A percentile compares a stretch with the other conserved stretches of the same genome.
phyloP scores from a whole-genome alignment of 768 basidiomycete species.

The Melanogaster broomeanus region DNA sequence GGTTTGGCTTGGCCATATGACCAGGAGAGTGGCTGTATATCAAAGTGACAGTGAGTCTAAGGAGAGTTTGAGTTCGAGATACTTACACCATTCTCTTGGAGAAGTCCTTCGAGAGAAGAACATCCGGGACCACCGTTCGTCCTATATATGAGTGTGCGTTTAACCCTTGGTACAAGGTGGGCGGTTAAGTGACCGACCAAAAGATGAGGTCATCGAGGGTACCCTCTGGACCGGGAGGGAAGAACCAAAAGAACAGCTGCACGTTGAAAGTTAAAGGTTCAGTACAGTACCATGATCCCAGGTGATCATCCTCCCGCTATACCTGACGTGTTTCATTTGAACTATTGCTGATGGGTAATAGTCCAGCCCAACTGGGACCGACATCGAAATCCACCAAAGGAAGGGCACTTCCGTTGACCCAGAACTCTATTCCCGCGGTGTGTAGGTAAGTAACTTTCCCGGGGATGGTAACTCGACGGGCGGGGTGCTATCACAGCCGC shows the following conservation, averaged over 20 bases:
- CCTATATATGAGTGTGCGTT: conserved; percentile 38
- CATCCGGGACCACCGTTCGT: conserved; percentile 84
- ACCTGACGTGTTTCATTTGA: conserved; percentile 71
- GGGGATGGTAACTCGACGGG: not conserved
- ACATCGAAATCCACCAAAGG: conserved; percentile 73
- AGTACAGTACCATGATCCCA: not conserved
- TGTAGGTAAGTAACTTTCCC: too few relatives aligned
- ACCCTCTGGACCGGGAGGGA: conserved; percentile 74
- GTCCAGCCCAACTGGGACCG: conserved; percentile 74
- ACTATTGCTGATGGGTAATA: conserved; percentile 66
- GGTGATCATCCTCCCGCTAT: not conserved
- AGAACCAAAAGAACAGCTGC: conserved; percentile 84
- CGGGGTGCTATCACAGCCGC: not conserved
- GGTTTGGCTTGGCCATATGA: conserved; percentile 61
- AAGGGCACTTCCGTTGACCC: conserved; percentile 63
- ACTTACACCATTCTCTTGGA: conserved; percentile 76
- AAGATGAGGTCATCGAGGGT: conserved; percentile 74
- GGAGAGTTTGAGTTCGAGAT: conserved; percentile 16
- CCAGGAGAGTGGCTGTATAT: conserved; percentile 66
- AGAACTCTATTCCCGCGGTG: conserved; percentile 54
- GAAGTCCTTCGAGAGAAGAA: conserved; percentile 67
- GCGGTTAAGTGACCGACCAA: conserved; percentile 46
- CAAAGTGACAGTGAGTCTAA: not conserved
- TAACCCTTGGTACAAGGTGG: not conserved
- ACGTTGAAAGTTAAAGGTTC: not conserved